Percentiles rank a stretch among this genome's conserved stretches.
These are phyloP conservation scores for Auricularia sp. DNA, from an alignment of 768 basidiomycete genomes.

Conservation along the genomic window DNA sequence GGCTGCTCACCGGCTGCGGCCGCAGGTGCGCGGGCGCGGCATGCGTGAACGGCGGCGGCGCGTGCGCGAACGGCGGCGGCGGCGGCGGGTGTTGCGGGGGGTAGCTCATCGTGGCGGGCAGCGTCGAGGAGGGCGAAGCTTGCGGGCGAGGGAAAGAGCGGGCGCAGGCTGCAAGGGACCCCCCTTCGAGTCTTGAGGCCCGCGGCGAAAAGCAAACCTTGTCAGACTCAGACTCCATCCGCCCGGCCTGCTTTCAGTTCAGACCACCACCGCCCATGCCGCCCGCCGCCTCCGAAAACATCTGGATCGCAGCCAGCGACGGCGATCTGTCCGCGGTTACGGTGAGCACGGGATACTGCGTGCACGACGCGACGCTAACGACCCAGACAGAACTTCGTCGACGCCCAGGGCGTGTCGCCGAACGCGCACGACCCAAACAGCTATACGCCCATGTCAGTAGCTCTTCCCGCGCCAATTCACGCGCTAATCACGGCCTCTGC, in stretches of 20 bases:
- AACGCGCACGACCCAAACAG: slow-evolving; percentile 63
- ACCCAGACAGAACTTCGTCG: background rate
- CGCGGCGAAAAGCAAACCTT: slow-evolving; percentile 10
- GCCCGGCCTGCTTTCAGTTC: background rate
- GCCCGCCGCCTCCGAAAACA: slow-evolving; percentile 40
- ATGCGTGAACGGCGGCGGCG: background rate
- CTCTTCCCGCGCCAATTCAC: slow-evolving; percentile 4
- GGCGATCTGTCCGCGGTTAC: slow-evolving; percentile 72
- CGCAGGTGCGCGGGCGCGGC: background rate
- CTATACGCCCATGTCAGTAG: slow-evolving; percentile 69
- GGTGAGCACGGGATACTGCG: slow-evolving; percentile 33
- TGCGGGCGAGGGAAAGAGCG: too few relatives aligned
- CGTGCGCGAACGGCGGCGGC: background rate
- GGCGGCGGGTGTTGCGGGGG: background rate
- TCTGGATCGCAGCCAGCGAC: slow-evolving; percentile 91
- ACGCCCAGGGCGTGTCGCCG: slow-evolving; percentile 40
- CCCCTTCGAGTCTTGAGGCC: slow-evolving; percentile 11
- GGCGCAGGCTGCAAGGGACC: too few relatives aligned
- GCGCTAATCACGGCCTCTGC: slow-evolving; percentile 8
- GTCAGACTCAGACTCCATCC: background rate
- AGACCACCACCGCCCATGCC: background rate
- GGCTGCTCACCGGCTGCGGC: background rate
- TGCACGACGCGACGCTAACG: slow-evolving; percentile 6
- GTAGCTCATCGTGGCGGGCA: slow-evolving; percentile 13
- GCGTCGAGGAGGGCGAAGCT: slow-evolving; percentile 18